Conservation (phyloP, 1,284 basidiomycete species). For the Puccinia polysora region DNA sequence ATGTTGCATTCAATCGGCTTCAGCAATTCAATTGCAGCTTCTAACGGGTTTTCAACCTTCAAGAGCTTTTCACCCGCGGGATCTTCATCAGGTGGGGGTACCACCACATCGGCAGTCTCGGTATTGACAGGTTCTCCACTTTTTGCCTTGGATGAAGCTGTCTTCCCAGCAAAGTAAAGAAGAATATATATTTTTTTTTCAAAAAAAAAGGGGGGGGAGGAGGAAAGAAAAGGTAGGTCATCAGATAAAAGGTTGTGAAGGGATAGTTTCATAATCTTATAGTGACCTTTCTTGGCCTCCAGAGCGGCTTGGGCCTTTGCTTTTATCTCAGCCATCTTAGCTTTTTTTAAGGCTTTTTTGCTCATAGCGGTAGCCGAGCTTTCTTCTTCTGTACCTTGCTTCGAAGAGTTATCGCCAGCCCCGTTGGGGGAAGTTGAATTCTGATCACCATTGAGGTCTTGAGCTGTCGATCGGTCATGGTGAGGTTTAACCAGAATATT, state of each 20-base stretch:
- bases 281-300: constrained; percentile 40
- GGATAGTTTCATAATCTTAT: neutral
- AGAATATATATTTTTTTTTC: neutral
- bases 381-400: neutral
- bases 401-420: neutral
- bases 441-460: neutral
- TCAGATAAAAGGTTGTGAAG: neutral
- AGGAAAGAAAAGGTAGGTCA: neutral
- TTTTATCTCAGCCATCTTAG: constrained; percentile 38
- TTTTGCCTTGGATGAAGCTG: constrained; percentile 32
- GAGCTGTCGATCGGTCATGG: neutral
- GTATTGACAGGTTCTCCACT: constrained; percentile 7
- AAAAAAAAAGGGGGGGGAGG: neutral
- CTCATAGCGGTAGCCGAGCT: neutral
- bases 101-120: constrained; percentile 16
- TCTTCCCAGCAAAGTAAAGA: neutral
- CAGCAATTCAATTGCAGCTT: constrained; percentile 69
- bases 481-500: constrained; percentile 16
- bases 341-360: constrained; percentile 41
- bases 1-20: constrained; percentile 59
- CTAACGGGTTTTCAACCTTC: constrained; percentile 65
- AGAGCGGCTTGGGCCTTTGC: constrained; percentile 35
- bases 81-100: constrained; percentile 63
- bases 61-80: constrained; percentile 72
- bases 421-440: neutral